Base-by-base conservation (phyloP, 2,329 filamentous ascomycete species). In the Sordariomycetes sp. region DNA sequence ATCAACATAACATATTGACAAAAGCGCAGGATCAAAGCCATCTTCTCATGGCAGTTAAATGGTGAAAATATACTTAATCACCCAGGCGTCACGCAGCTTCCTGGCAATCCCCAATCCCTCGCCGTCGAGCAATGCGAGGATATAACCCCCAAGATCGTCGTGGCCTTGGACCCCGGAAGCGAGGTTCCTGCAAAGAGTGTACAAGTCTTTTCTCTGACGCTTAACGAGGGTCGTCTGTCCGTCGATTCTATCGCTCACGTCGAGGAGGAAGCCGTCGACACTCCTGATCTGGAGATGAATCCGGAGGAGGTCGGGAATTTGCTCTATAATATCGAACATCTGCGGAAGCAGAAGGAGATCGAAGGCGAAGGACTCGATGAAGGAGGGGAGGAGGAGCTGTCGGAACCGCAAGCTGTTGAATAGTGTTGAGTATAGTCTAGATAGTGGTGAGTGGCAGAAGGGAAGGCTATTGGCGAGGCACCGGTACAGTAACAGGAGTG, bases 41-140 rank as follows among this genome's bases (percentile, higher is more conserved):
- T 93, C 8, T 78, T 90, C 54, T 59, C 72, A 36, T 83, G 81
- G 59, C 57, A 59, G n/a, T 61, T 82, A 24, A 50, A 45, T 6
- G 40, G 51, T 2, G 53, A 70, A 32, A 69, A 68, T 39, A 55
- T 50, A 11, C 61, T 86, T 26, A 53, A 60, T 8, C 61, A 70
- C 40, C 67, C 33, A 48, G 42, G 53, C 33, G 42, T 55, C 39
- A 59, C 86, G 34, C 54, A 63, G 25, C 54, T 86, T 5, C 62
- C 67, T 3, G 81, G 81, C 7, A 86, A 84, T 46, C 71, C 78
- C 1, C 68, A 90, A 5, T 72, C 78, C 47, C 47, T 70, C 9
- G 47, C 54, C 19, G 40, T 56, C n/a, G 35, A 55, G 9, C 41
- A 48, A 11, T 35, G 38, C 21, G 39, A 36, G 17, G 38, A 42